phyloP scores from a whole-genome alignment of 345 rosid genomes.

The Salix purpurea region DNA sequence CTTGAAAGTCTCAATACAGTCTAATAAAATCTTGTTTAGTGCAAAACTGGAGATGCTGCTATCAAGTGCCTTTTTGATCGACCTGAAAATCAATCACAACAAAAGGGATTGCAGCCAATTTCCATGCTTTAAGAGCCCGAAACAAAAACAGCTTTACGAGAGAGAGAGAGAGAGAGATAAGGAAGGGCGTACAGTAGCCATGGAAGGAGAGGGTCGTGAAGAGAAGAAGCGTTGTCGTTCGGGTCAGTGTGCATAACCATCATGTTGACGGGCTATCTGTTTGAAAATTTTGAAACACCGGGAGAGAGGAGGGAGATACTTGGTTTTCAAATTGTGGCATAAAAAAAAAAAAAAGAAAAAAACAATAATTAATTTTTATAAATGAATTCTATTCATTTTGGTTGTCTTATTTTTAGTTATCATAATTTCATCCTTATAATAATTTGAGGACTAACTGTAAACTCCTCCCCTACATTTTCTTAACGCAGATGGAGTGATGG shows the following conservation, averaged over 20 bases:
- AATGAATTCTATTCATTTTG: not conserved
- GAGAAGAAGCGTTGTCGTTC: conserved; percentile 16
- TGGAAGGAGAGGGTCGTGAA: conserved; percentile 49
- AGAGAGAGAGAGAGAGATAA: not conserved
- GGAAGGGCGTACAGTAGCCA: conserved; percentile 45
- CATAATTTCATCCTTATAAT: no score
- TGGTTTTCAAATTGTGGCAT: conserved; percentile 14
- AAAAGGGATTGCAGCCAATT: not conserved
- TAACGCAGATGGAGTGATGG: no score
- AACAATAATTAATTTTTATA: no score
- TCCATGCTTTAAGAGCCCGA: not conserved
- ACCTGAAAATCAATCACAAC: conserved; percentile 35
- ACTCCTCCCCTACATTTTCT: no score
- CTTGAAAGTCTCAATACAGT: conserved; percentile 58
- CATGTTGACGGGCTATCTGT: conserved; percentile 24
- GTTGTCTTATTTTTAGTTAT: no score
- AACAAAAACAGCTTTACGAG: not conserved
- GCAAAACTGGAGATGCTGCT: conserved; percentile 21
- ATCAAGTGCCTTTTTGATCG: conserved; percentile 42
- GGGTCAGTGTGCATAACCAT: conserved; percentile 9
- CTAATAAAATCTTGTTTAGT: conserved; percentile 42
- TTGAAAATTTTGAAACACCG: not conserved
- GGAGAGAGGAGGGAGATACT: conserved; percentile 5
- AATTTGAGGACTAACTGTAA: no score
- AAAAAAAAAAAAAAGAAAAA: no score